These are phyloP conservation scores for Piromyces finnis DNA, from an alignment of 192 early-diverging fungal species.

Conservation along the genomic window DNA sequence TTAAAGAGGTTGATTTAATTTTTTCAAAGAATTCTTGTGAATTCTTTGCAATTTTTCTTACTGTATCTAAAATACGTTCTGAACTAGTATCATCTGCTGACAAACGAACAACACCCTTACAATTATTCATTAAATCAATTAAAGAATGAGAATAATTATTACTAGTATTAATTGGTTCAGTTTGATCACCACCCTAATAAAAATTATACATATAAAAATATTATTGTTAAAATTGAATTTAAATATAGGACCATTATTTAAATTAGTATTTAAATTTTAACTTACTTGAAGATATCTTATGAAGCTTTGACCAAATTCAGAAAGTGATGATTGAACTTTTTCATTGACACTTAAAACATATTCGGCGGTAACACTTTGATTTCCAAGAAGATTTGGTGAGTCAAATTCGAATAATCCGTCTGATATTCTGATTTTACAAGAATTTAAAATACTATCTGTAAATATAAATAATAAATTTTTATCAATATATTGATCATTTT, in stretches of 20 bases:
- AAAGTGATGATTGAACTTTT: not conserved
- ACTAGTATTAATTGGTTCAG: slow-evolving; percentile 63
- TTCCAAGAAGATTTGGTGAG: not conserved
- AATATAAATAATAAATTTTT: too few species aligned
- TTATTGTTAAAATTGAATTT: too few species aligned
- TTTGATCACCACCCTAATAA: slow-evolving; percentile 55
- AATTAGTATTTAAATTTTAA: too few species aligned
- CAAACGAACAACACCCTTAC: slow-evolving; percentile 76
- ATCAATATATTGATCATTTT: too few species aligned
- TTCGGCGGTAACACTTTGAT: not conserved
- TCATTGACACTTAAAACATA: not conserved
- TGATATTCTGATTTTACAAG: not conserved
- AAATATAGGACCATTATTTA: too few species aligned
- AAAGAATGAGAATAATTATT: slow-evolving; percentile 64
- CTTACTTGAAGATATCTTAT: slow-evolving; percentile 26
- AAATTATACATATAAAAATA: too few species aligned
- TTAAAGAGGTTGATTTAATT: slow-evolving; percentile 43
- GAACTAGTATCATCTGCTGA: slow-evolving; percentile 46
- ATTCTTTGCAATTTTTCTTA: slow-evolving; percentile 43
- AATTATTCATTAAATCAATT: slow-evolving; percentile 62
- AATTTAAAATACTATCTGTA: not conserved
- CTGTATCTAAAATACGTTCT: slow-evolving; percentile 56
- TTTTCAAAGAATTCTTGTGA: slow-evolving; percentile 69
- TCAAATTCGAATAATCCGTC: not conserved
- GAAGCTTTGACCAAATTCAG: slow-evolving; percentile 22